phyloP scores from a whole-genome alignment of 495 filamentous ascomycete species.

The Aspergillus nanangensis region DNA sequence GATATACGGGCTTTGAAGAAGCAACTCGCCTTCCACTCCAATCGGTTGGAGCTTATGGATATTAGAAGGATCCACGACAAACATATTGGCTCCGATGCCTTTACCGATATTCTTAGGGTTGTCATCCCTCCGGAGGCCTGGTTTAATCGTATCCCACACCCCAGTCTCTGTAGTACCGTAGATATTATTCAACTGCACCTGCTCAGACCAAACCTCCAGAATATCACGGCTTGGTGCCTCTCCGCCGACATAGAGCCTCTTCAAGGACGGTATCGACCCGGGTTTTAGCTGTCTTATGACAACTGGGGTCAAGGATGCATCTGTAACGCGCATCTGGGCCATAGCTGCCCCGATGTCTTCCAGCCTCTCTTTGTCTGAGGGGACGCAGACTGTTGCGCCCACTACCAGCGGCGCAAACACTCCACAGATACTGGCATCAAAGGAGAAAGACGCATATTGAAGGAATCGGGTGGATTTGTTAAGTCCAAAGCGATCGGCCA shows the following conservation, averaged over 20 bases:
- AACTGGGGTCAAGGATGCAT: slow-evolving; percentile 30
- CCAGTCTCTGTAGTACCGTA: slow-evolving; percentile 45
- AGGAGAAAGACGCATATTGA: slow-evolving; percentile 47
- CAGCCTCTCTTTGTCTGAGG: slow-evolving; percentile 38
- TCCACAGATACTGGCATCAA: slow-evolving; percentile 47
- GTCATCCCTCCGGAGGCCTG: slow-evolving; percentile 7
- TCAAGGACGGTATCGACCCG: slow-evolving; percentile 18
- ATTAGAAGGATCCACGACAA: slow-evolving; percentile 3
- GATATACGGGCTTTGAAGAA: slow-evolving; percentile 2
- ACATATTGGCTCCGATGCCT: background rate
- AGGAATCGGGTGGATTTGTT: slow-evolving; percentile 18
- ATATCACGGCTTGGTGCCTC: slow-evolving; percentile 32
- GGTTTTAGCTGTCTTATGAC: slow-evolving; percentile 24
- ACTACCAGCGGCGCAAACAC: slow-evolving; percentile 42
- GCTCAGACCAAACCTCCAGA: slow-evolving; percentile 38
- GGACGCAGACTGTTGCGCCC: slow-evolving; percentile 50
- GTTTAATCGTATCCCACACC: slow-evolving; percentile 6
- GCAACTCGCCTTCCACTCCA: background rate
- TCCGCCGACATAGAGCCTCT: slow-evolving; percentile 27
- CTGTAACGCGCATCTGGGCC: slow-evolving; percentile 20
- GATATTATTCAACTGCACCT: slow-evolving; percentile 38
- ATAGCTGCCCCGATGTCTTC: slow-evolving; percentile 28
- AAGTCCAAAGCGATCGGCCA: background rate
- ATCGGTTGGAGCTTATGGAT: background rate
- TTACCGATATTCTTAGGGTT: slow-evolving; percentile 4